Evolutionary conservation across 192 early-diverging fungal species (phyloP).

Genomic region (Chytriomyces hyalinus): DNA sequence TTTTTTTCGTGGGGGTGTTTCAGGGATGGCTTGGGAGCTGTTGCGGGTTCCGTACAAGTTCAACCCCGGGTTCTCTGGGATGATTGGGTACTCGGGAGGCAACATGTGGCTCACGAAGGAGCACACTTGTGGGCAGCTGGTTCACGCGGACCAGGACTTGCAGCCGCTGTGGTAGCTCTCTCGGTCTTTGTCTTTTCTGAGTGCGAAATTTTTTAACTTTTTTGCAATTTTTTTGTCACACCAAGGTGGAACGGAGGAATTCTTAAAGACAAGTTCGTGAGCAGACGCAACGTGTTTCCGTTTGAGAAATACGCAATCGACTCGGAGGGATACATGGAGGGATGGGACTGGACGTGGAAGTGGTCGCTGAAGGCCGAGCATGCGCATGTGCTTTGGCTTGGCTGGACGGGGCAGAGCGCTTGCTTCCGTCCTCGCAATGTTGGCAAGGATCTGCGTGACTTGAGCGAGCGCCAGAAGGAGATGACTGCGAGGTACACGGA

Average conservation of each 20-base stretch:
- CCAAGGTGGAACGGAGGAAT: background rate
- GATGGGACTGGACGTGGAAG: background rate
- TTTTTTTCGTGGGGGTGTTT: conserved; percentile 41
- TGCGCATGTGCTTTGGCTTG: background rate
- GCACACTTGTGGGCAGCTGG: conserved; percentile 27
- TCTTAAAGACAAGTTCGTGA: background rate
- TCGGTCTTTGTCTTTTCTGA: background rate
- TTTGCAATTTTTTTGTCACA: background rate
- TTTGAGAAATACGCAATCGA: background rate
- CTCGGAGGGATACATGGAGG: background rate
- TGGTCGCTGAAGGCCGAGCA: background rate
- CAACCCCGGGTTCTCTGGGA: conserved; percentile 56
- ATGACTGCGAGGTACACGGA: background rate
- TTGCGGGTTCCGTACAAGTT: conserved; percentile 62
- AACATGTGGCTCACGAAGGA: background rate
- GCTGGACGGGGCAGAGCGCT: background rate
- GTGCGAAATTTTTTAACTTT: background rate
- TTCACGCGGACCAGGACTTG: conserved; percentile 29
- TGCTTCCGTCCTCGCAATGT: background rate
- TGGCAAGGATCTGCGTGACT: too few species aligned
- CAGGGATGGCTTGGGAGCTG: conserved; percentile 66
- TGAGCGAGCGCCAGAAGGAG: background rate
- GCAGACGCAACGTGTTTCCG: background rate
- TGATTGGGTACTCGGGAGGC: conserved; percentile 53
- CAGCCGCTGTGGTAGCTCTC: conserved; percentile 27